Evolutionary conservation across 257 asterid species (phyloP), one percentile per base, ranked within the genome.

Genomic region (Solanum lycopersicoides): DNA sequence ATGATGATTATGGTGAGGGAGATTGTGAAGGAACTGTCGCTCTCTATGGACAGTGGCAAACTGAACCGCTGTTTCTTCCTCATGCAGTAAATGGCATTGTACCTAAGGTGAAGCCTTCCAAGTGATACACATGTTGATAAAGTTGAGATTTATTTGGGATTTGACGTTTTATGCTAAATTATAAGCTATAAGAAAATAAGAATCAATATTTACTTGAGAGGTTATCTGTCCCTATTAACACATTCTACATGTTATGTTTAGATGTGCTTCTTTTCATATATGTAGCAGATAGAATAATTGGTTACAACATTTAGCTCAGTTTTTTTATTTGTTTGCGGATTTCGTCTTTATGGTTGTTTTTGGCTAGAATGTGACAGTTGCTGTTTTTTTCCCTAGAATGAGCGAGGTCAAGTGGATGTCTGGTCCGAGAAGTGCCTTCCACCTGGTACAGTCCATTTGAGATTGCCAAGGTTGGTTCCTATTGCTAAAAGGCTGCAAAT

Each of bases 351-450:
- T 83, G 82, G 47, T 74, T 80, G 63, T 35, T 28, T 45, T 82
- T 84, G 50, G 39, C 59, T 69, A 20, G 25, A 9, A 80, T 20
- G 25, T 82, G 21, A 34, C 21, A 35, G 89, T 89, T 93, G 89
- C 44, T 86, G 35, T 77, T 41, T 41, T 39, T 87, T 89, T 1
- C 7, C 85, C 42, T 89, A 97, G 99, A 97, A 97, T 68, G 99
- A 95, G 88, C 98, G 99, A 45, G 98, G 99, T 65, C 97, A 88
- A 90, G 99, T 97, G 89, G 99, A 97, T 88, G 99, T 95, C 66
- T 97, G 99, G 99, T 97, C 98, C 12, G 99, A 95, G 92, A 97
- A 95, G 92, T 95, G 99, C 93, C 97, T 97, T 85, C 98, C 99
- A 60, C 98, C 96, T 2, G 99, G 99, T 87, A 97, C 99, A 23